phyloP scores from a whole-genome alignment of 805 yeast genomes.

The Monosporozyma aerobia region DNA sequence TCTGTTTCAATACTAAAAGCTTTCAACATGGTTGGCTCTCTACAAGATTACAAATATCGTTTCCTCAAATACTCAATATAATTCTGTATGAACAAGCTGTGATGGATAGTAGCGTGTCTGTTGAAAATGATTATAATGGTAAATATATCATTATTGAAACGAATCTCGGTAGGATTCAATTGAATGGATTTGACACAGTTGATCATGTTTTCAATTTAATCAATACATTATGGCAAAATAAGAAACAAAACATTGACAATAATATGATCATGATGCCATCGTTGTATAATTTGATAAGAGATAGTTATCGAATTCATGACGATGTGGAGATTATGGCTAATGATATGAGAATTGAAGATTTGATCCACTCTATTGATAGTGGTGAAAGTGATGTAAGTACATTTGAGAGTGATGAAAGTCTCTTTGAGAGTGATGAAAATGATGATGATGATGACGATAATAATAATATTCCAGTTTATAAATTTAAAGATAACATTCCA shows the following conservation, averaged over 20 bases:
- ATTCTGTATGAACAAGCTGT: slow-evolving; percentile 49
- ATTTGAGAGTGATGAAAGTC: not conserved
- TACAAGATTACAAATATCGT: slow-evolving; percentile 60
- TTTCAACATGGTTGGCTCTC: slow-evolving; percentile 74
- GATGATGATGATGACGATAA: slow-evolving; percentile 6
- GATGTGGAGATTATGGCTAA: slow-evolving; percentile 12
- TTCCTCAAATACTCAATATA: slow-evolving; percentile 47
- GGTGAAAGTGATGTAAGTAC: not conserved
- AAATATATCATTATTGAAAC: slow-evolving; percentile 52
- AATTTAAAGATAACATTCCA: slow-evolving; percentile 5
- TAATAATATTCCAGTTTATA: slow-evolving; percentile 13
- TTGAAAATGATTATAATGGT: not conserved
- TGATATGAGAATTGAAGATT: slow-evolving; percentile 26
- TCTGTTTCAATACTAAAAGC: slow-evolving; percentile 69
- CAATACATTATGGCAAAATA: slow-evolving; percentile 53
- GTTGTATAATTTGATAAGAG: not conserved
- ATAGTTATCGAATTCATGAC: not conserved
- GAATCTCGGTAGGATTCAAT: slow-evolving; percentile 53
- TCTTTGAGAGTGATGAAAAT: slow-evolving; percentile 5
- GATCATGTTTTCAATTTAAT: slow-evolving; percentile 68
- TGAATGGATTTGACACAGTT: slow-evolving; percentile 81
- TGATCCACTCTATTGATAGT: slow-evolving; percentile 30
- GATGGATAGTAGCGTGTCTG: slow-evolving; percentile 51
- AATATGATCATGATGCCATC: not conserved
- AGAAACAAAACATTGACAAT: not conserved